Percentiles rank a stretch among this genome's conserved stretches.
These are phyloP conservation scores for Allium cepa DNA, from an alignment of 106 monocot species.

Conservation along the genomic window DNA sequence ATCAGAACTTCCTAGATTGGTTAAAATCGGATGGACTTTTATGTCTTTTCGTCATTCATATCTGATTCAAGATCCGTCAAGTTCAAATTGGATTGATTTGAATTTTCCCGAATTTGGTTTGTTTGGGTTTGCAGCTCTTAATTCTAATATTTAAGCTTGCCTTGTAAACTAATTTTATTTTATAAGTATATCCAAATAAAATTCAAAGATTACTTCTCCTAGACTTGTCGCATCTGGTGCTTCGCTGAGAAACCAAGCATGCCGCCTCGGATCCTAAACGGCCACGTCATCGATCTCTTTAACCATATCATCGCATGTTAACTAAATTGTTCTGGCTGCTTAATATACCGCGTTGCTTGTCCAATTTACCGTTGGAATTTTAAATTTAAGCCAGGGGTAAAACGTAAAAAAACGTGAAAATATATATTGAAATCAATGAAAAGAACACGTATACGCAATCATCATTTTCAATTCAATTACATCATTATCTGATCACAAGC, in stretches of 20 bases:
- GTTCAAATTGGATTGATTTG: too few relatives aligned
- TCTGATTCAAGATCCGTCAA: too few relatives aligned
- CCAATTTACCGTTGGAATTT: background rate
- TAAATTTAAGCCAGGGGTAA: background rate
- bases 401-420: background rate
- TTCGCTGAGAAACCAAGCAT: conserved; percentile 1
- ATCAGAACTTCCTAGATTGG: too few relatives aligned
- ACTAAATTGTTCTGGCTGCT: background rate
- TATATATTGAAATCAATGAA: conserved; percentile 3
- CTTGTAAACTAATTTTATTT: too few relatives aligned
- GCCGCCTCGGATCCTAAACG: background rate
- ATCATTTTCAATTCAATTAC: background rate
- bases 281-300: background rate
- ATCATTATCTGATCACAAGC: conserved; percentile 19
- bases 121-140: too few relatives aligned
- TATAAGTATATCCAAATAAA: too few relatives aligned
- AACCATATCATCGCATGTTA: background rate
- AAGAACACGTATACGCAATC: conserved; percentile 12
- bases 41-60: too few relatives aligned
- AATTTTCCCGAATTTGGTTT: too few relatives aligned
- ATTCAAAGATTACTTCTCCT: background rate
- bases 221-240: conserved; percentile 7
- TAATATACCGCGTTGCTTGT: background rate
- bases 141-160: too few relatives aligned
- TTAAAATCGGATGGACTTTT: too few relatives aligned